Base-by-base conservation (phyloP, 2,329 filamentous ascomycete species). In the Talaromyces sp. region DNA sequence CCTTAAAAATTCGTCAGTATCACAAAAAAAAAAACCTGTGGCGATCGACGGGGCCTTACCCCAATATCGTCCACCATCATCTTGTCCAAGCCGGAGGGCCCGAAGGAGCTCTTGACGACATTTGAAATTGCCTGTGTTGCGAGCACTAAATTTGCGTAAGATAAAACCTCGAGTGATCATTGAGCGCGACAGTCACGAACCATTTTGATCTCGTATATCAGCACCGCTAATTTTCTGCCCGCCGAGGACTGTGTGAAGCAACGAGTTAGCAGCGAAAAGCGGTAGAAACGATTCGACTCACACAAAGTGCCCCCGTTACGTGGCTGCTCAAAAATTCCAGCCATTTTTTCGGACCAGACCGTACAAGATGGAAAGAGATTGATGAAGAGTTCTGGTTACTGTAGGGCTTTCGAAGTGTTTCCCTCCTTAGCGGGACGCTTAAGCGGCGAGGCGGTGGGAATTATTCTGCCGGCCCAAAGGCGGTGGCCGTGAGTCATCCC, bases 1-100 rank as follows among this genome's bases (percentile, higher is more conserved):
- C 94, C 88, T 91, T 69, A 10, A 65, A 21, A 57, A 62, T 50
- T 66, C 32, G 66, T 73, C 58, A 69, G 62, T 59, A 64, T 63
- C 62, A 61, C 59, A 56, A 64, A 56, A 59, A 56, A 59, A 54
- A 56, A 56, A 61, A 54, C 55, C 59, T 61, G 66, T 66, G 14
- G 11, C 26, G 48, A 52, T 24, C 43, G 67, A 64, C 65, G 59
- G 65, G 64, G 43, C 62, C 87, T 69, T 85, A 91, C 89, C 73
- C 94, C 94, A 76, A 99, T 97, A 75, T 99, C 94, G 80, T 99
- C 94, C 70, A 99, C 94, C 94, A 99, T 97, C 94, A 99, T 99
- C 85, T 99, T 99, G 77, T 99, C 94, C 67, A 99, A 85, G 54
- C 94, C 94, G 64, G 91, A 96, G 56, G 94, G 94, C 59, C 94